These are phyloP conservation scores for Fusarium pseudocircinatum DNA, from an alignment of 2,329 filamentous ascomycete genomes.

Conservation along the genomic window DNA sequence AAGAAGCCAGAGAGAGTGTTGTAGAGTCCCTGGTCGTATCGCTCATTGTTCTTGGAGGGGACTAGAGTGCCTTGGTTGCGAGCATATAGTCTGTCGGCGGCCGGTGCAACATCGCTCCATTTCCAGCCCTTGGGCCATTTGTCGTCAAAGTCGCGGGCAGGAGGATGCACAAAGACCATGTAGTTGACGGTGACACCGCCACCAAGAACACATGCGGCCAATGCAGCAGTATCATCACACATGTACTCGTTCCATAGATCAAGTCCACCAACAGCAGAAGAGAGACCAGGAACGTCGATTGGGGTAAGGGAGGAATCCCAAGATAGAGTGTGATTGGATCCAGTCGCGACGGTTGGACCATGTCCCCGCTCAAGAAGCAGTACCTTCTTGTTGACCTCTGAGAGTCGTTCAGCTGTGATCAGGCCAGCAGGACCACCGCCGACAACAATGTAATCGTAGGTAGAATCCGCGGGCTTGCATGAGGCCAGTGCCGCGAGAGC, in stretches of 20 bases:
- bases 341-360: slow-evolving; percentile 69
- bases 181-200: slow-evolving; percentile 73
- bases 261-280: slow-evolving; percentile 69
- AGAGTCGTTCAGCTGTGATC: slow-evolving; percentile 55
- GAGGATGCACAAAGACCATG: slow-evolving; percentile 73
- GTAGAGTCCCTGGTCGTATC: slow-evolving; percentile 74
- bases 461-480: background rate
- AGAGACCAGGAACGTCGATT: slow-evolving; percentile 71
- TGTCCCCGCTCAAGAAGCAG: slow-evolving; percentile 69
- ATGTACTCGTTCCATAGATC: slow-evolving; percentile 66
- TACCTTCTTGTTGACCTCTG: slow-evolving; percentile 71
- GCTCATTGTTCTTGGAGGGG: slow-evolving; percentile 71
- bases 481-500: background rate
- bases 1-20: slow-evolving; percentile 68
- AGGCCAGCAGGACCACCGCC: slow-evolving; percentile 40
- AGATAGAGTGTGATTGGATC: slow-evolving; percentile 66
- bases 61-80: slow-evolving; percentile 57
- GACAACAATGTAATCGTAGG: slow-evolving; percentile 42
- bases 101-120: slow-evolving; percentile 63
- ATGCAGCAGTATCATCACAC: slow-evolving; percentile 32
- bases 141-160: slow-evolving; percentile 68
- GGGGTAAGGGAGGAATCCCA: slow-evolving; percentile 73
- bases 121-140: slow-evolving; percentile 77
- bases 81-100: slow-evolving; percentile 71
- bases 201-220: slow-evolving; percentile 72